Evolutionary conservation across 495 filamentous ascomycete species (phyloP), one percentile per base, ranked within the genome.

Genomic region (Hypoxylon cercidicola): DNA sequence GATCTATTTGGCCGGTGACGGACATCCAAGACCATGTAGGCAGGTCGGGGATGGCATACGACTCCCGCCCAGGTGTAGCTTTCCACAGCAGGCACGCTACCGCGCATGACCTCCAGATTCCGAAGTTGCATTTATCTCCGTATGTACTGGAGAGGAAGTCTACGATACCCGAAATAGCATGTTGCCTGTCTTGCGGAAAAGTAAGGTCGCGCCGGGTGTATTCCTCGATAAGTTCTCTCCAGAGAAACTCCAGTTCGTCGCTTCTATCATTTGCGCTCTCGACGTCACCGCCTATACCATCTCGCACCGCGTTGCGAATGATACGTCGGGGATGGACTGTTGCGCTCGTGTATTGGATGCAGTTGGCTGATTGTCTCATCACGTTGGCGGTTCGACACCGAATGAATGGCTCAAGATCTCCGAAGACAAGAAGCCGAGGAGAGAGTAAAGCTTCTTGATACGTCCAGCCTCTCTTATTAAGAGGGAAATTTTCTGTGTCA

Each of bases 11-110:
- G 5, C 60, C 60, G 0, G 60, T 57, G 12, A 63, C 43, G 5
- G 60, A 63, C 60, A 63, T 63, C 60, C 60, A 63, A 1, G 60
- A 63, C 60, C 60, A 63, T 21, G 60, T 63, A 30, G 60, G 60
- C 18, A 63, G 6, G 41, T 45, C 34, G 11, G 11, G 11, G 23
- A 63, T 55, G 16, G 43, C 57, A 19, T 1, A 47, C 47, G 49
- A 45, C 1, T 43, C 60, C 20, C 23, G 23, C n/a, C 21, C 12
- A 16, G 44, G 32, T 20, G 41, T 23, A 0, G 44, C 28, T 32
- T 63, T 63, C 60, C 60, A 63, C 6, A 63, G 9, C 8, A 63
- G 30, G 30, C 60, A 55, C 15, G 40, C 46, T 10, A 57, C 21
- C 11, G 52, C 40, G 19, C 30, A 56, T 18, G 60, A 63, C 30